phyloP scores from a whole-genome alignment of 179 eudicot genomes.

The Beta lomatogona region DNA sequence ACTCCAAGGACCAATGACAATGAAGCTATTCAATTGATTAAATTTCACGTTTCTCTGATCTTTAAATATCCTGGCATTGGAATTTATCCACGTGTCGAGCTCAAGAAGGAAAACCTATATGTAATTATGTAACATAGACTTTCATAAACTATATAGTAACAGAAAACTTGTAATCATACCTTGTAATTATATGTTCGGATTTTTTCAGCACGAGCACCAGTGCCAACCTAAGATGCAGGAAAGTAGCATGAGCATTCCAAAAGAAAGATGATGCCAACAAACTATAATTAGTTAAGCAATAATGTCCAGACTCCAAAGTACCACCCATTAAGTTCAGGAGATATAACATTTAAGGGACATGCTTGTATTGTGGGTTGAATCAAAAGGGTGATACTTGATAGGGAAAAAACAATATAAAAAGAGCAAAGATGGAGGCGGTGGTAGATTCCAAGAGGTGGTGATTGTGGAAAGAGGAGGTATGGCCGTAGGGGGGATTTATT shows the following conservation, averaged over 20 bases:
- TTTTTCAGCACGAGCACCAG: constrained; percentile 96
- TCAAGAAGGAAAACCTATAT: too few relatives aligned
- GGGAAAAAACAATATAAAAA: too few relatives aligned
- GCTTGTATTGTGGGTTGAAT: too few relatives aligned
- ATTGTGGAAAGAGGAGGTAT: too few relatives aligned
- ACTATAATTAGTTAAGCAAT: not conserved
- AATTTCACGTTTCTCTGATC: constrained; percentile 2
- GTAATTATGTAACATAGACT: not conserved
- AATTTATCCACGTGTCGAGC: constrained; percentile 4
- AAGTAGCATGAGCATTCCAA: constrained; percentile 19
- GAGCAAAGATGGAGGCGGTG: too few relatives aligned
- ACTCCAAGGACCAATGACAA: not conserved
- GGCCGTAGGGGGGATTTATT: too few relatives aligned
- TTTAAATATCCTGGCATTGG: not conserved
- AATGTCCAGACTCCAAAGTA: not conserved
- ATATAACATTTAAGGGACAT: not conserved
- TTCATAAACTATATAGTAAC: constrained; percentile 3
- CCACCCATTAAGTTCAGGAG: not conserved
- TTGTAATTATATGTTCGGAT: constrained; percentile 93
- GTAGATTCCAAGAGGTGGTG: too few relatives aligned
- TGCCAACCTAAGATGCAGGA: constrained; percentile 72
- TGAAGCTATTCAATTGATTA: not conserved
- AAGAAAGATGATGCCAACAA: constrained; percentile 4
- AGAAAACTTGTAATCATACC: constrained; percentile 40
- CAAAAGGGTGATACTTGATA: too few relatives aligned